Conservation (phyloP, 495 filamentous ascomycete species). For the Annulohypoxylon bovei region DNA sequence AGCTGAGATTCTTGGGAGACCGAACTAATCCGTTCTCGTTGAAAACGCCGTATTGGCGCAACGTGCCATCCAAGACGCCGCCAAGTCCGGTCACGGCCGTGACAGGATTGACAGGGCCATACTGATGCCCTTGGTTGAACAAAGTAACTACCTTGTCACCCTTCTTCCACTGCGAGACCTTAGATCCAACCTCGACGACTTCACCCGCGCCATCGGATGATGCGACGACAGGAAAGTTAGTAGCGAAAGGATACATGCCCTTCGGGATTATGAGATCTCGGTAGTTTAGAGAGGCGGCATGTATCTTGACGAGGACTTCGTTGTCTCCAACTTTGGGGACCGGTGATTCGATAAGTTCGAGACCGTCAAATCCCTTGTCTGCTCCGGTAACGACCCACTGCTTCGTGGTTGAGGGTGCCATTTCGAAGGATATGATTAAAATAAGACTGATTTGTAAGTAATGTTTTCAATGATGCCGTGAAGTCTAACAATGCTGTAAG, state of each 20-base stretch:
- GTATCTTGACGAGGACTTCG: slow-evolving; percentile 79
- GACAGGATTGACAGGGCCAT: slow-evolving; percentile 60
- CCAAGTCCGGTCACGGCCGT: slow-evolving; percentile 69
- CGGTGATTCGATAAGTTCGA: slow-evolving; percentile 63
- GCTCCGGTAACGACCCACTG: slow-evolving; percentile 70
- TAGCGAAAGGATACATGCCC: slow-evolving; percentile 75
- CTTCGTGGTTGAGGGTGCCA: slow-evolving; percentile 63
- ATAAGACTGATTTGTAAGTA: background rate
- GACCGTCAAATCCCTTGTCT: slow-evolving; percentile 67
- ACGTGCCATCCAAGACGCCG: slow-evolving; percentile 73
- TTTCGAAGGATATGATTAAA: background rate
- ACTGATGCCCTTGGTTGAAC: slow-evolving; percentile 82
- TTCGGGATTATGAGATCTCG: slow-evolving; percentile 81
- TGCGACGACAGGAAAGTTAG: slow-evolving; percentile 68
- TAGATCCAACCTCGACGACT: slow-evolving; percentile 72
- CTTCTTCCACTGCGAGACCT: slow-evolving; percentile 72
- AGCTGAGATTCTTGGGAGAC: slow-evolving; percentile 69
- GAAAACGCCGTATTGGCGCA: slow-evolving; percentile 78
- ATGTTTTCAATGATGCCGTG: background rate
- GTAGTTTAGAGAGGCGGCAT: slow-evolving; percentile 83
- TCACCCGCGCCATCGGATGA: slow-evolving; percentile 83
- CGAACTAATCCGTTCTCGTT: slow-evolving; percentile 74
- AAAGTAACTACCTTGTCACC: slow-evolving; percentile 79
- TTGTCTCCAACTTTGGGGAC: slow-evolving; percentile 72
- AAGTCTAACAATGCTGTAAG: background rate